These are phyloP conservation scores for Acer campestre DNA, from an alignment of 345 rosid genomes.

Conservation along the genomic window DNA sequence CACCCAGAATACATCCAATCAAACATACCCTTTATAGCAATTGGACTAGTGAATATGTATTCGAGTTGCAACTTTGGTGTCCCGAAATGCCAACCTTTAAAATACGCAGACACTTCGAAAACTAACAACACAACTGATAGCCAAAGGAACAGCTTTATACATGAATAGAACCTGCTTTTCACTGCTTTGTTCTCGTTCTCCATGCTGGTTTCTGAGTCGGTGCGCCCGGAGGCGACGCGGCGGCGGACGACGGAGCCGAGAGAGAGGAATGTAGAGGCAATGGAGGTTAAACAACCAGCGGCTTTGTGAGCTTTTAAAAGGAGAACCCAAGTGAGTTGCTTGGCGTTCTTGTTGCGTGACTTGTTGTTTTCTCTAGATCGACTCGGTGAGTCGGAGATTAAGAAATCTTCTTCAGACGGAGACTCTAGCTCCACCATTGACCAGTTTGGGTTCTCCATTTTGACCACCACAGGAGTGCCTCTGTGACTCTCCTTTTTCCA, in stretches of 20 bases:
- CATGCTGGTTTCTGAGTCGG: conserved; percentile 46
- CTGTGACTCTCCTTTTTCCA: conserved; percentile 71
- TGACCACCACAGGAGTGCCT: conserved; percentile 96
- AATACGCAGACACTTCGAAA: conserved; percentile 77
- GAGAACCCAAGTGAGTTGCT: conserved; percentile 97
- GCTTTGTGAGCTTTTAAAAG: conserved; percentile 92
- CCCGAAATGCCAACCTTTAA: conserved; percentile 85
- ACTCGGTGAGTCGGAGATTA: conserved; percentile 39
- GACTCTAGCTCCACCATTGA: conserved; percentile 91
- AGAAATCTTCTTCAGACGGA: conserved; percentile 76
- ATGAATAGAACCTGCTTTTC: conserved; percentile 59
- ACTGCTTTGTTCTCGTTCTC: conserved; percentile 47
- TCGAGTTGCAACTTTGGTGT: conserved; percentile 66
- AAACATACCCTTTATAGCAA: conserved; percentile 55
- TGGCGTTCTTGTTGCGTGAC: conserved; percentile 81
- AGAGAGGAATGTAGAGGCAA: conserved; percentile 65
- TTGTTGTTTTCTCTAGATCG: conserved; percentile 45
- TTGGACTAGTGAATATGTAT: conserved; percentile 51
- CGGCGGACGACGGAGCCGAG: conserved; percentile 69
- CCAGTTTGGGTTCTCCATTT: conserved; percentile 99
- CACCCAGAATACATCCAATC: conserved; percentile 70
- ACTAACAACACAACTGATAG: conserved; percentile 60
- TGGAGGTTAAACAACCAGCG: conserved; percentile 87
- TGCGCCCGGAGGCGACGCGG: conserved; percentile 74
- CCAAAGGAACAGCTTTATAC: conserved; percentile 70